A percentile compares a stretch with the other conserved stretches of the same genome.
Conservation (phyloP, 257 asterid species). For the Solanum clarkiae region DNA sequence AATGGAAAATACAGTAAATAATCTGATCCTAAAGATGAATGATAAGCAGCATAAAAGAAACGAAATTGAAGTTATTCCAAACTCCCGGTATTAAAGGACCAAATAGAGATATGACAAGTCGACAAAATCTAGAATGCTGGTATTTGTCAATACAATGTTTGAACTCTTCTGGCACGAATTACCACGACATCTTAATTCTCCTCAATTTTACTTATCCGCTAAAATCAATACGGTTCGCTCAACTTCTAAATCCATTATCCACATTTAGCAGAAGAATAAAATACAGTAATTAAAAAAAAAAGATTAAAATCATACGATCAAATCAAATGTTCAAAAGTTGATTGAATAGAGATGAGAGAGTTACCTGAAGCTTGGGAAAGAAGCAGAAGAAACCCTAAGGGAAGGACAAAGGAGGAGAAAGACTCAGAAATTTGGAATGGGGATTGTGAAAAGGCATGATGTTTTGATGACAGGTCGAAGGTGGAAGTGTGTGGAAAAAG, state of each 20-base stretch:
- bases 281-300: too few relatives aligned
- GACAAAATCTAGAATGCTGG: neutral
- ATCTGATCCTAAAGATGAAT: neutral
- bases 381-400: slow-evolving; percentile 14
- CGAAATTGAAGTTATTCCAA: neutral
- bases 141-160: neutral
- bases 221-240: neutral
- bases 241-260: neutral
- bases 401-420: neutral
- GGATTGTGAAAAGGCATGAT: neutral
- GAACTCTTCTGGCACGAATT: neutral
- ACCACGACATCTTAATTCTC: neutral
- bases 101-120: neutral
- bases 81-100: neutral
- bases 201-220: neutral
- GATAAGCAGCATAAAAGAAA: neutral
- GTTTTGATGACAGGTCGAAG: neutral
- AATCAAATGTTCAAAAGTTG: neutral
- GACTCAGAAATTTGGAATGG: slow-evolving; percentile 1
- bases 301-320: too few relatives aligned
- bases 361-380: slow-evolving; percentile 18
- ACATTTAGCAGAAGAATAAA: neutral
- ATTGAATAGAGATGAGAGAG: neutral
- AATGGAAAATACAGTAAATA: neutral
- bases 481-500: neutral